phyloP scores from a whole-genome alignment of 257 asterid species.

The Dorcoceras hygrometricum region DNA sequence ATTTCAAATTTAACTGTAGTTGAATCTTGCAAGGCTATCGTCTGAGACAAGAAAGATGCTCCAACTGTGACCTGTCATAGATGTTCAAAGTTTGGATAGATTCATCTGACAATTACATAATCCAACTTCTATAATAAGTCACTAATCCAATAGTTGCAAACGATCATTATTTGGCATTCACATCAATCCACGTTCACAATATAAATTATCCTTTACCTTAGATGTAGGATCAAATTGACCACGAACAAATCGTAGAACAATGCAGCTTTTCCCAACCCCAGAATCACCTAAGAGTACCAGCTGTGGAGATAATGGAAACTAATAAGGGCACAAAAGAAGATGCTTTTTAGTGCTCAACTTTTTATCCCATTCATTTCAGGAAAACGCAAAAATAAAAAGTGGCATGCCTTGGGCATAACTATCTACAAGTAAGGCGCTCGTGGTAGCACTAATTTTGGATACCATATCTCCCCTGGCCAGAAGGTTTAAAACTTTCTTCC shows the following conservation, averaged over 20 bases:
- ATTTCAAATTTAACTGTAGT: constrained; percentile 96
- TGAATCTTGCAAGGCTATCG: constrained; percentile 93
- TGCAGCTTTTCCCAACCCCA: constrained; percentile 99
- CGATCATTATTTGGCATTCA: not conserved
- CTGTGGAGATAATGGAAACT: constrained; percentile 42
- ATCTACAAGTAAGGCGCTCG: no score
- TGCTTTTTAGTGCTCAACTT: not conserved
- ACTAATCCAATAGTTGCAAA: not conserved
- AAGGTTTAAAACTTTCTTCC: not conserved
- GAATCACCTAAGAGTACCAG: constrained; percentile 94
- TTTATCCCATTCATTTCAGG: not conserved
- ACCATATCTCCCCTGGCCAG: not conserved
- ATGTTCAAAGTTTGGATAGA: not conserved
- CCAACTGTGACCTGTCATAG: constrained; percentile 78
- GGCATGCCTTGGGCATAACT: not conserved
- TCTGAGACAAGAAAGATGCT: constrained; percentile 95
- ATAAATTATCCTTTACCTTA: constrained; percentile 47
- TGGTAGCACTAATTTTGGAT: not conserved
- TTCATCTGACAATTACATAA: constrained; percentile 3
- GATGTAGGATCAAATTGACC: constrained; percentile 98
- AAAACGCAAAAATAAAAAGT: not conserved
- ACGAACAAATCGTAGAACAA: constrained; percentile 95
- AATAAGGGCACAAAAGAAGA: constrained; percentile 22
- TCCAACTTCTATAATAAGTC: constrained; percentile 11
- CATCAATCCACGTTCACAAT: constrained; percentile 9